Evolutionary conservation across 202 grass and related monocot genomes (phyloP).

Genomic region (Zoysia matrella): DNA sequence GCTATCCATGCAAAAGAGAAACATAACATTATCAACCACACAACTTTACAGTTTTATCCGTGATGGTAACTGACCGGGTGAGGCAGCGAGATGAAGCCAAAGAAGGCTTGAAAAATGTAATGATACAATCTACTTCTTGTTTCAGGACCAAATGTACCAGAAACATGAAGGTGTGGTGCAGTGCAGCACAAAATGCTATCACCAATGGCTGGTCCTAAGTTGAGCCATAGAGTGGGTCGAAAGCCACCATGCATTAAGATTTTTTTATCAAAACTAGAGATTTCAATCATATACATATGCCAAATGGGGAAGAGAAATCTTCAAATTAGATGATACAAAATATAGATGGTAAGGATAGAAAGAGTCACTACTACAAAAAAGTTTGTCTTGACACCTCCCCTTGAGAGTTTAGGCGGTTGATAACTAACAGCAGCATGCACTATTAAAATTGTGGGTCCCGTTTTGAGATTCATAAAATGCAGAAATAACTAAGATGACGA

Average conservation of each 20-base stretch:
- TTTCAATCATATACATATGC: slow-evolving; percentile 40
- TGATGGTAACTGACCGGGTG: background rate
- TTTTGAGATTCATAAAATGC: background rate
- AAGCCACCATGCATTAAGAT: slow-evolving; percentile 30
- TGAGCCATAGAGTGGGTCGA: slow-evolving; percentile 29
- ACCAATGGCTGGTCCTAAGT: slow-evolving; percentile 34
- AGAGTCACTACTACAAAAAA: background rate
- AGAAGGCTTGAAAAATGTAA: slow-evolving; percentile 21
- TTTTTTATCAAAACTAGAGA: slow-evolving; percentile 37
- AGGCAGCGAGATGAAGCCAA: slow-evolving; percentile 2
- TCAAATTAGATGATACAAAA: slow-evolving; percentile 17
- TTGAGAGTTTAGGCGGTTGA: too few relatives aligned
- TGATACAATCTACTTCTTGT: slow-evolving; percentile 5
- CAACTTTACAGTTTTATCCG: background rate
- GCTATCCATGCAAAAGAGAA: slow-evolving; percentile 35
- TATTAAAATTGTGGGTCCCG: too few relatives aligned
- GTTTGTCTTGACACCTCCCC: too few relatives aligned
- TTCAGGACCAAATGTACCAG: slow-evolving; percentile 38
- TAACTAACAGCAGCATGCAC: too few relatives aligned
- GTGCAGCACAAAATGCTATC: slow-evolving; percentile 37
- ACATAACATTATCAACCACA: slow-evolving; percentile 33
- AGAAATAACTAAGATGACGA: background rate
- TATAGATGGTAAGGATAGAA: background rate
- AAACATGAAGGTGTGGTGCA: slow-evolving; percentile 28
- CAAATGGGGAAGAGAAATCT: slow-evolving; percentile 14